Evolutionary conservation across 192 early-diverging fungal species (phyloP).

Genomic region (Rhizophagus prolifer): DNA sequence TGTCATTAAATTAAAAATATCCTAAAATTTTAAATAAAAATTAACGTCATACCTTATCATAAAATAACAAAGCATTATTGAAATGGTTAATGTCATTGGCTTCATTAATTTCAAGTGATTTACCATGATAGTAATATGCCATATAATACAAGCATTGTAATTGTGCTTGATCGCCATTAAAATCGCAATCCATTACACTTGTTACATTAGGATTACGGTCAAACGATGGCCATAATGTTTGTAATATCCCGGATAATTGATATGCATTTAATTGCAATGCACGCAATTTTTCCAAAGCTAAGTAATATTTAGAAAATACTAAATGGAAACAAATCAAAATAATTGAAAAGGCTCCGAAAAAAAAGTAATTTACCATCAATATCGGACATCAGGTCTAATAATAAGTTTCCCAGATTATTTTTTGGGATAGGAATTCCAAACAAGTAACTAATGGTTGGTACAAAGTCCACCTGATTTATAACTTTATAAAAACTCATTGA

Average conservation of each 20-base stretch:
- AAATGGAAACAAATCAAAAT: not conserved
- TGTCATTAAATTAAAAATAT: too few species aligned
- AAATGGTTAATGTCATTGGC: not conserved
- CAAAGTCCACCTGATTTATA: constrained; percentile 87
- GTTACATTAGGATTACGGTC: not conserved
- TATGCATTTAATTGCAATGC: constrained; percentile 64
- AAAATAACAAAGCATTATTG: not conserved
- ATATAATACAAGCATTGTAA: constrained; percentile 37
- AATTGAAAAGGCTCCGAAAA: not conserved
- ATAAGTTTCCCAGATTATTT: constrained; percentile 84
- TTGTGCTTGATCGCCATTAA: constrained; percentile 25
- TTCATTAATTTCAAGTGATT: constrained; percentile 3
- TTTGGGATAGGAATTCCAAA: constrained; percentile 91
- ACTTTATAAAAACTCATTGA: constrained; percentile 54
- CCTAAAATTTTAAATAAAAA: too few species aligned
- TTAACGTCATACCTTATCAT: not conserved
- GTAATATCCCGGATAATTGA: constrained; percentile 51
- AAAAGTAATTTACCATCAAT: constrained; percentile 34
- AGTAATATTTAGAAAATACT: not conserved
- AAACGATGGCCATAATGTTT: constrained; percentile 38
- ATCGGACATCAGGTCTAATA: constrained; percentile 73
- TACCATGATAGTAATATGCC: constrained; percentile 35
- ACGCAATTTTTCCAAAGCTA: constrained; percentile 45
- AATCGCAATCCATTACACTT: constrained; percentile 7
- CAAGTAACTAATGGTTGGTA: constrained; percentile 76